Conservation (phyloP, 2,329 filamentous ascomycete species). For the Paraphaeosphaeria minitans region DNA sequence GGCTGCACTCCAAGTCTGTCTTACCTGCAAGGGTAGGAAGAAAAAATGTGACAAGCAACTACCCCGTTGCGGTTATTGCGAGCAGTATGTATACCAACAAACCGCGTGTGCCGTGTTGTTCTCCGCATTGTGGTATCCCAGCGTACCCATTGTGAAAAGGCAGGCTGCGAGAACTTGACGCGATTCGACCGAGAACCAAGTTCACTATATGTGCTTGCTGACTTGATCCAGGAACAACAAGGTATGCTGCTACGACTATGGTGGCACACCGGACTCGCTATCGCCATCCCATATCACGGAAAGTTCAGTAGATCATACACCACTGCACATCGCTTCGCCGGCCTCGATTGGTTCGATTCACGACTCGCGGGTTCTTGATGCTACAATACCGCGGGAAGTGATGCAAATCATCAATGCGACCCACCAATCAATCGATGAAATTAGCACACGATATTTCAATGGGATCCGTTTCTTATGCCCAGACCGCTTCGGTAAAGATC, state of each 20-base stretch:
- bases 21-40: slow-evolving; percentile 11
- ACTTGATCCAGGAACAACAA: neutral
- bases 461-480: slow-evolving; percentile 13
- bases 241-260: slow-evolving; percentile 1
- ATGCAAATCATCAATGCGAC: slow-evolving; percentile 1
- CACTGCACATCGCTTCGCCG: neutral
- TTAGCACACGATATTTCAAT: slow-evolving; percentile 10
- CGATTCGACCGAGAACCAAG: neutral
- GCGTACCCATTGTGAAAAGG: neutral
- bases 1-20: slow-evolving; percentile 7
- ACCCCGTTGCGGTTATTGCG: slow-evolving; percentile 10
- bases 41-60: slow-evolving; percentile 11
- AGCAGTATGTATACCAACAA: slow-evolving; percentile 4
- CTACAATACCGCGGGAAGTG: slow-evolving; percentile 2
- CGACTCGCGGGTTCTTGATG: neutral
- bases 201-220: neutral
- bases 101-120: neutral
- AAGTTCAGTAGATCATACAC: neutral
- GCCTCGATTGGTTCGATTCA: neutral
- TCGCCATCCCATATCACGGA: neutral
- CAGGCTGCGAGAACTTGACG: neutral
- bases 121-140: neutral
- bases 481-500: slow-evolving; percentile 7
- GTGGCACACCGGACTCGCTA: neutral
- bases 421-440: slow-evolving; percentile 2